These are phyloP conservation scores for Cercis canadensis DNA, from an alignment of 306 rosid species.

Conservation along the genomic window DNA sequence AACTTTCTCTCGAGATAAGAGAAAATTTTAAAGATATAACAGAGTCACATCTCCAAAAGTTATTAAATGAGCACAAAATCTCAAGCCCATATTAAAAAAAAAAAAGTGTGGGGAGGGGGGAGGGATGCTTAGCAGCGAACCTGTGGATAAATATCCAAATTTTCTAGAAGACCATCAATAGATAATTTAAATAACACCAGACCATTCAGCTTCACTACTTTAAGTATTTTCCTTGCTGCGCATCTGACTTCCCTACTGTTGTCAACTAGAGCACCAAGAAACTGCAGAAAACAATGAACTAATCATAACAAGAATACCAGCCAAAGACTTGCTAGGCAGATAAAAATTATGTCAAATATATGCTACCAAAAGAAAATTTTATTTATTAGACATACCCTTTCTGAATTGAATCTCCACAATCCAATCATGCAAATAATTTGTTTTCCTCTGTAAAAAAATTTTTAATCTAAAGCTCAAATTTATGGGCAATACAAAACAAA, in stretches of 20 bases:
- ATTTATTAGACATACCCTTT: constrained; percentile 3
- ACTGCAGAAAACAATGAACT: constrained; percentile 57
- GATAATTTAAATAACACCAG: constrained; percentile 56
- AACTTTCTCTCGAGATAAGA: constrained; percentile 11
- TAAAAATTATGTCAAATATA: neutral
- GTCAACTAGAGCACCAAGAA: constrained; percentile 73
- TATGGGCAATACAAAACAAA: neutral
- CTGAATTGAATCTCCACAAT: constrained; percentile 17
- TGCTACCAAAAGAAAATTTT: constrained; percentile 23
- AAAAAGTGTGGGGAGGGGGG: constrained; percentile 6
- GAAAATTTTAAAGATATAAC: neutral
- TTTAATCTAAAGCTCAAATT: constrained; percentile 18
- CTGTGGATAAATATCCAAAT: constrained; percentile 66
- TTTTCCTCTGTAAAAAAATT: neutral
- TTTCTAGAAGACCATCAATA: constrained; percentile 64
- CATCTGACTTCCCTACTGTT: constrained; percentile 56
- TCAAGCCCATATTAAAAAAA: constrained; percentile 10
- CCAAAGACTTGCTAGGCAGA: constrained; percentile 5
- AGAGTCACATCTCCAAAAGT: neutral
- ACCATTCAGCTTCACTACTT: constrained; percentile 61
- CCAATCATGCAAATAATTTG: neutral
- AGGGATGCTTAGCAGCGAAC: constrained; percentile 44
- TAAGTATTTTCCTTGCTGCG: constrained; percentile 66
- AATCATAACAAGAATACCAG: constrained; percentile 13
- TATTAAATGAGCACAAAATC: constrained; percentile 20